phyloP scores from a whole-genome alignment of 2,329 filamentous ascomycete genomes.

The Fusarium nodosum region DNA sequence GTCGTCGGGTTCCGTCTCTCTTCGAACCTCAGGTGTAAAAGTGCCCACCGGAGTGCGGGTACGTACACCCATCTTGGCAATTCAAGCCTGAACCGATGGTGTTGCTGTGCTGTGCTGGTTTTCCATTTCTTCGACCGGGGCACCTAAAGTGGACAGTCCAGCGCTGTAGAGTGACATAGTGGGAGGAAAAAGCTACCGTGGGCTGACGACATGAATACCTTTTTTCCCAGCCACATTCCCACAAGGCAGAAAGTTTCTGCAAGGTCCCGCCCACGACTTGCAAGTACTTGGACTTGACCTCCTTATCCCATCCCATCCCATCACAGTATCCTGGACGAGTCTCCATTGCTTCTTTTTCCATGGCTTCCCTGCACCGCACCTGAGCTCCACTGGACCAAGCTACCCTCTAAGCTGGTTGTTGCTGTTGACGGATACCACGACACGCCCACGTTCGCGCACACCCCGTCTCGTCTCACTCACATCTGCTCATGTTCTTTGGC shows the following conservation, averaged over 20 bases:
- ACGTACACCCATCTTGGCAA: conserved; percentile 41
- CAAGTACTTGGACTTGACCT: conserved; percentile 32
- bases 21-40: conserved; percentile 19
- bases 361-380: conserved; percentile 33
- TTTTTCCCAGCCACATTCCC: conserved; percentile 12
- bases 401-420: conserved; percentile 8
- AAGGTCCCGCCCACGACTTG: conserved; percentile 25
- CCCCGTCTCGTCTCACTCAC: conserved; percentile 44
- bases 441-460: conserved; percentile 31
- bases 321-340: conserved; percentile 25
- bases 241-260: conserved; percentile 8
- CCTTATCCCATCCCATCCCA: conserved; percentile 24
- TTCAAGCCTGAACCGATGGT: conserved; percentile 30
- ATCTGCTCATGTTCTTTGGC: conserved; percentile 34
- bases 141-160: conserved; percentile 34
- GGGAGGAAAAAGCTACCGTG: conserved; percentile 9
- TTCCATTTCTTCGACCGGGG: conserved; percentile 41
- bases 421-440: conserved; percentile 35
- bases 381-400: conserved; percentile 33
- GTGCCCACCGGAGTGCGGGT: conserved; percentile 40
- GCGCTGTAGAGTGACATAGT: conserved; percentile 26
- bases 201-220: conserved; percentile 7
- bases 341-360: conserved; percentile 47
- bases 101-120: conserved; percentile 31
- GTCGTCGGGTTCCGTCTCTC: conserved; percentile 11